A percentile compares a stretch with the other conserved stretches of the same genome.
phyloP scores from a whole-genome alignment of 176 grass and related monocot genomes.

The Aegilops bicornis region DNA sequence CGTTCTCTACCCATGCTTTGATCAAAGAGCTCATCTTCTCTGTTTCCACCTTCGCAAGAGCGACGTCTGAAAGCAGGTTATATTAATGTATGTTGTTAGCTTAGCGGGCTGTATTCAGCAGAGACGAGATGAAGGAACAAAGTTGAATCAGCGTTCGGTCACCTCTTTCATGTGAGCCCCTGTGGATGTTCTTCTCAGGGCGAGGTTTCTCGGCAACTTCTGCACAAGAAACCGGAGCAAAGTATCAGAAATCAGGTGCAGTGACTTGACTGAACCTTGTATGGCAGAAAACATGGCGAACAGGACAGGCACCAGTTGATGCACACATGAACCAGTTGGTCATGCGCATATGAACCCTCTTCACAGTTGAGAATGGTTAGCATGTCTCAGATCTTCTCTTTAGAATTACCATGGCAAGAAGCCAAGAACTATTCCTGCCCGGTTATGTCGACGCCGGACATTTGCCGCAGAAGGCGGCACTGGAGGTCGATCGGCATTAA shows the following conservation, averaged over 20 bases:
- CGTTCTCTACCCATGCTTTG: conserved; percentile 83
- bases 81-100: background rate
- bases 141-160: background rate
- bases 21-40: conserved; percentile 75
- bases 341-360: too few relatives aligned
- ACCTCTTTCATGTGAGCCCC: conserved; percentile 69
- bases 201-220: conserved; percentile 38
- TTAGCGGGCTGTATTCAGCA: background rate
- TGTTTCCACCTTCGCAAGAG: conserved; percentile 64
- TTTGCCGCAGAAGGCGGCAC: background rate
- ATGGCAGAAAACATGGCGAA: background rate
- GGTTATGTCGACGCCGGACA: background rate
- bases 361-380: background rate
- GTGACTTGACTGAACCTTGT: background rate
- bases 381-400: background rate
- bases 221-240: conserved; percentile 13
- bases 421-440: too few relatives aligned
- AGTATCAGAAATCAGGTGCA: background rate
- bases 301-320: too few relatives aligned
- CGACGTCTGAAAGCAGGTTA: conserved; percentile 44
- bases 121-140: background rate
- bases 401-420: too few relatives aligned
- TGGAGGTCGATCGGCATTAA: background rate
- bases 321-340: too few relatives aligned
- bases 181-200: conserved; percentile 15